Conservation (phyloP, 2,329 filamentous ascomycete genomes). For the Fusarium hainanense region DNA sequence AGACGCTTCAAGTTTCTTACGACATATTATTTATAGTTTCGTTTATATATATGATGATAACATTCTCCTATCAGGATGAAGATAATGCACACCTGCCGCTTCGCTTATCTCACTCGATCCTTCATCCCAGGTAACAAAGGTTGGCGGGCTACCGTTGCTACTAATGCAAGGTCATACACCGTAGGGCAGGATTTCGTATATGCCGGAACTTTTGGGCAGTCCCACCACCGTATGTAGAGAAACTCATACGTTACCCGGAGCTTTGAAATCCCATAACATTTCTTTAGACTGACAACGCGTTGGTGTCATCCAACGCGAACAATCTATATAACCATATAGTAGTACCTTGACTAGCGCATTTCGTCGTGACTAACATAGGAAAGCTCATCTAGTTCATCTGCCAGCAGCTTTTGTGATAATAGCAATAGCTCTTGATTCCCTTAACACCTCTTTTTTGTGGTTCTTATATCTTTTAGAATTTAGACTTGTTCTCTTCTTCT, state of each 20-base stretch:
- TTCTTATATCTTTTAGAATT: neutral
- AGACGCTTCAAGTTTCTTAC: neutral
- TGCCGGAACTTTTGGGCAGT: conserved; percentile 5
- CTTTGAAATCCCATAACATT: neutral
- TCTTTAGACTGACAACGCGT: conserved; percentile 8
- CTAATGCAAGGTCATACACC: neutral
- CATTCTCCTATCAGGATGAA: neutral
- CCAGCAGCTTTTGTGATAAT: conserved; percentile 11
- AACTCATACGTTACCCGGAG: neutral
- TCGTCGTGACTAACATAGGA: conserved; percentile 31
- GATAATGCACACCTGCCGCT: neutral
- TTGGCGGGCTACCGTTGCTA: neutral
- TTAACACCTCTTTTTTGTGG: neutral
- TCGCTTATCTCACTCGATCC: conserved; percentile 4
- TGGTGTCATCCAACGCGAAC: conserved; percentile 1
- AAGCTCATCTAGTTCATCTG: conserved; percentile 33
- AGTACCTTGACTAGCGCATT: conserved; percentile 1
- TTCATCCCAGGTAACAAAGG: neutral
- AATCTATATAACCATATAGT: conserved; percentile 16
- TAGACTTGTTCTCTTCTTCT: conserved; percentile 12
- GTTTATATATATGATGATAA: neutral
- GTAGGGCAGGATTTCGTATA: conserved; percentile 9
- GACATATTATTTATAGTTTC: neutral
- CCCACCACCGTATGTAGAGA: neutral
- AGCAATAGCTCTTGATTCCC: conserved; percentile 7